Evolutionary conservation across 2,329 filamentous ascomycete species (phyloP), one percentile per base, ranked within the genome.

Genomic region (Phyllachora maydis): DNA sequence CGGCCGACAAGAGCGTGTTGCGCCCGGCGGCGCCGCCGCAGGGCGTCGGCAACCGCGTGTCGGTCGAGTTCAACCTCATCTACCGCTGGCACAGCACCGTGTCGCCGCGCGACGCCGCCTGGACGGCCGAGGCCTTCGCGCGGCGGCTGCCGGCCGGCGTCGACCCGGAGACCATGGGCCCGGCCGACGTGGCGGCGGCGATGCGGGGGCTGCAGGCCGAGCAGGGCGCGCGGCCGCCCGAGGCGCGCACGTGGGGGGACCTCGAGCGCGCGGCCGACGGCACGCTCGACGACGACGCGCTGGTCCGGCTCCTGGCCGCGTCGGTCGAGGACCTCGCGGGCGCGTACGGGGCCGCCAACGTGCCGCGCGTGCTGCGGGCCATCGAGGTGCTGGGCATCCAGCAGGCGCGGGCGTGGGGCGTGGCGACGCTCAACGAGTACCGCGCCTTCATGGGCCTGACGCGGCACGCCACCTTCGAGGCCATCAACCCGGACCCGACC

Each of bases 61-160:
- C 77, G 0, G 77, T 75, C 4, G 81, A 91, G 49, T 91, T 91
- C 56, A 90, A 88, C 40, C 57, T 91, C 7, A 74, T 76, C 34
- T 90, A 91, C 44, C 62, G 79, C 32, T 90, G 79, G 78, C 79
- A 90, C 50, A 79, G 77, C 3, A 70, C 73, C 34, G 76, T 88
- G 35, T 65, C 52, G 2, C 62, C 67, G 28, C 68, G 65, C 31
- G 81, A 91, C 36, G 79, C 88, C 38, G 58, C 69, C 33, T 90
- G 79, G 78, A 74, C 79, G 12, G 60, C 81, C 34, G 54, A 71
- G 8, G 16, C 6, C 16, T 59, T 77, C 30, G 81, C 76, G 39
- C 43, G 50, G 2, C 48, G 63, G 19, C 43, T 78, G 2, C 48
- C 68, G 27, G 47, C 59, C 9, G 39, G 56, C 20, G 46, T 63